Evolutionary conservation across 805 yeast genomes (phyloP), one percentile per base, ranked within the genome.

Genomic region (Lipomyces mesembrius): DNA sequence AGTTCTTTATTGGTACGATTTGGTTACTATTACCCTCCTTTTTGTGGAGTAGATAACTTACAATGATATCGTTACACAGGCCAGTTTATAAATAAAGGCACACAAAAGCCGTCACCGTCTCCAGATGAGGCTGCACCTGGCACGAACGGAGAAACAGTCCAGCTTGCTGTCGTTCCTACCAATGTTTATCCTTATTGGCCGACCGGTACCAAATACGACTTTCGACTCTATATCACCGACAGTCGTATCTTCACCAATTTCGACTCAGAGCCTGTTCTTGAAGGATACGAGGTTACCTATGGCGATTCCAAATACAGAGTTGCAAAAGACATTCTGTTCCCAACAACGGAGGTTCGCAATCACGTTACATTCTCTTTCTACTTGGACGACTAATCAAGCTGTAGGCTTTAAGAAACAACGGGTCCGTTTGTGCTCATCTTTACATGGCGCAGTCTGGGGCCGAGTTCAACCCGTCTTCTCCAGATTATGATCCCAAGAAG

Each of bases 351-450:
- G 46, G 59, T 60, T 20, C 32, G 46, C 37, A 51, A 58, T 29
- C 2, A n/a, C 9, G 11, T n/a, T 14, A 8, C 20, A 8, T 34
- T 27, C 34, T 17, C 27, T 3, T 7, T 49, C 3, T 17, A 17
- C 49, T 43, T 43, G 5, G 20, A 17, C 22, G 49, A 17, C 49
- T 43, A 14, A 61, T 49, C 35, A 53, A 37, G n/a, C 51, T 61
- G 58, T 35, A 68, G 70, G 59, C 72, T 65, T 37, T 62, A 64
- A 35, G 69, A 25, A 57, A 71, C 51, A 78, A 79, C 67, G 81
- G 79, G 1, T 73, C 81, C 12, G 53, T 80, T 1, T 79, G 71
- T 64, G 75, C 79, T 34, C 82, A 80, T 56, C 63, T 78, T 4
- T 72, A 69, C 53, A 66, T 77, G 35, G 52, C 69, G 35, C 64